A percentile compares a stretch with the other conserved stretches of the same genome.
Conservation (phyloP, 2,329 filamentous ascomycete genomes). For the Apiospora koreana region DNA sequence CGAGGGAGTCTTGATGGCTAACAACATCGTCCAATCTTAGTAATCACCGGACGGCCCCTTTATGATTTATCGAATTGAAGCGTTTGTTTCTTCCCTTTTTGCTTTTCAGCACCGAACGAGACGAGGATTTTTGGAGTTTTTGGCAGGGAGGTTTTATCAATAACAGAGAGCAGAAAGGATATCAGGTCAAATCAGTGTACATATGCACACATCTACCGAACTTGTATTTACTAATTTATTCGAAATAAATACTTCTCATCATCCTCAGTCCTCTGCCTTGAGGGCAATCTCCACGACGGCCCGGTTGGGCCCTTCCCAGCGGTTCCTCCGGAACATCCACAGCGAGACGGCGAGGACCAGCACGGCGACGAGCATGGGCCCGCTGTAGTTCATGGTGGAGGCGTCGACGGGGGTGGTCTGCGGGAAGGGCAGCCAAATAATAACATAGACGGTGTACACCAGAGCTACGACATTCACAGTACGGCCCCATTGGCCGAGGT, state of each 20-base stretch:
- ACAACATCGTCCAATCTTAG: background rate
- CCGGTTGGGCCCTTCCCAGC: slow-evolving; percentile 14
- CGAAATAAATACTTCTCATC: background rate
- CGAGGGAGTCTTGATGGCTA: background rate
- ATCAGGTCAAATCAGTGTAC: background rate
- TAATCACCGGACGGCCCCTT: background rate
- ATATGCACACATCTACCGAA: background rate
- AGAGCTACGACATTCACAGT: slow-evolving; percentile 14
- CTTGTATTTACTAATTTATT: background rate
- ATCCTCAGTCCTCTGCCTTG: background rate
- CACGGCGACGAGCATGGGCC: slow-evolving; percentile 13
- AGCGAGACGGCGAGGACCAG: slow-evolving; percentile 3
- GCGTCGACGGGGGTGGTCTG: slow-evolving; percentile 14
- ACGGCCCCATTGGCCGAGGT: slow-evolving; percentile 11
- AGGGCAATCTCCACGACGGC: slow-evolving; percentile 9
- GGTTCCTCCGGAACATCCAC: slow-evolving; percentile 10
- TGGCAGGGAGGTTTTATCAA: background rate
- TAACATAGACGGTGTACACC: slow-evolving; percentile 15
- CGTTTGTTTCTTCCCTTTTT: background rate
- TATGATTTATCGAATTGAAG: background rate
- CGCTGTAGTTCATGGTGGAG: slow-evolving; percentile 16
- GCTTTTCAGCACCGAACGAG: background rate
- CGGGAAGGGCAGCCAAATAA: slow-evolving; percentile 17
- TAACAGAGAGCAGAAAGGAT: background rate
- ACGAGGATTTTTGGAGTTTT: background rate